Conservation (phyloP, 768 basidiomycete species). For the Psilocybe subaeruginosa region DNA sequence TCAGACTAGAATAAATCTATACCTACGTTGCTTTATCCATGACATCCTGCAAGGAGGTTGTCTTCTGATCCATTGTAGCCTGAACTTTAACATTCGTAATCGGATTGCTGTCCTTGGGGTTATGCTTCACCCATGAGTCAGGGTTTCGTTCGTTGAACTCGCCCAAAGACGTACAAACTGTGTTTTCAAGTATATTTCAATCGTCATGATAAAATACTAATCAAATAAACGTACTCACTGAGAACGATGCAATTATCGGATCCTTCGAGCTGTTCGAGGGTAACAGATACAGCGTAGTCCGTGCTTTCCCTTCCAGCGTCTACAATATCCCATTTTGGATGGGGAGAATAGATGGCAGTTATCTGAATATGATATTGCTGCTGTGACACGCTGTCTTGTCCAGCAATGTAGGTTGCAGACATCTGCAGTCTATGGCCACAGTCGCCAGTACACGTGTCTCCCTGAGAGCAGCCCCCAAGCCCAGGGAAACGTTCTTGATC, state of each 20-base stretch:
- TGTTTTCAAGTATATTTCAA: background rate
- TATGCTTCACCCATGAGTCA: conserved; percentile 7
- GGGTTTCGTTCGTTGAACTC: conserved; percentile 8
- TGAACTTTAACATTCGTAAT: conserved; percentile 5
- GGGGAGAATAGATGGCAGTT: background rate
- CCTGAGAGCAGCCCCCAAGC: background rate
- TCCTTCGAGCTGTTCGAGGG: conserved; percentile 1
- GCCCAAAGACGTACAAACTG: conserved; percentile 8
- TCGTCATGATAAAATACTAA: background rate
- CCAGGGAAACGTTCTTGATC: background rate
- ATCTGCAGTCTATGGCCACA: background rate
- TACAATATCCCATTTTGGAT: background rate
- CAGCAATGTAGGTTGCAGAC: background rate
- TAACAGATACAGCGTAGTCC: conserved; percentile 8
- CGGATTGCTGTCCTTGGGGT: conserved; percentile 2
- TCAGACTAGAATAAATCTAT: background rate
- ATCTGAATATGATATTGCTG: background rate
- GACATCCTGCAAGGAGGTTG: background rate
- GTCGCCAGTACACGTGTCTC: background rate
- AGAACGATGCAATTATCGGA: conserved; percentile 8
- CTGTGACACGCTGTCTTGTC: background rate
- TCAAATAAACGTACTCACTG: background rate
- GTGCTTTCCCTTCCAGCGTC: background rate
- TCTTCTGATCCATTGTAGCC: background rate
- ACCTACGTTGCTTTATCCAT: conserved; percentile 7